phyloP scores from a whole-genome alignment of 2,329 filamentous ascomycete genomes.

The Thermothelomyces thermophilus region DNA sequence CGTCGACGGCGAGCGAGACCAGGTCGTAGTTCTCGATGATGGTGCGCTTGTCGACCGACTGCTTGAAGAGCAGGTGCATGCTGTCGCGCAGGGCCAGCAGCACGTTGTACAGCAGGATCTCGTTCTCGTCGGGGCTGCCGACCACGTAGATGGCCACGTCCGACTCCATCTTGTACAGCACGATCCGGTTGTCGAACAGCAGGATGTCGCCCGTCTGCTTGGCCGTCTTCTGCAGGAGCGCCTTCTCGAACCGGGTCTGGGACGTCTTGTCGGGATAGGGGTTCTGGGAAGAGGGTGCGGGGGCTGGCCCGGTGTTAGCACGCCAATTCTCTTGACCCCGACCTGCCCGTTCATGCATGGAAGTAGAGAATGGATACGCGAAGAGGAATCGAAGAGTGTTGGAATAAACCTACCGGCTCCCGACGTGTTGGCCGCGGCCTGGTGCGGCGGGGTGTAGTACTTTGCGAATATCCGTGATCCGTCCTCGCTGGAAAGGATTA shows the following conservation, averaged over 20 bases:
- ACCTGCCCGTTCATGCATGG: no score
- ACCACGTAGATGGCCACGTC: conserved; percentile 96
- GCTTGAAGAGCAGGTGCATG: conserved; percentile 89
- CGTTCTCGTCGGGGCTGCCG: conserved; percentile 87
- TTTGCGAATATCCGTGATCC: conserved; percentile 88
- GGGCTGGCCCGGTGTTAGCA: conserved; percentile 23
- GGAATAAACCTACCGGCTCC: conserved; percentile 23
- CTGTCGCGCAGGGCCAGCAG: conserved; percentile 86
- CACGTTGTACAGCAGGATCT: conserved; percentile 92
- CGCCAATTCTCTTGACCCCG: no score
- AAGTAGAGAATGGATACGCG: no score
- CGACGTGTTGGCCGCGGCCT: conserved; percentile 28
- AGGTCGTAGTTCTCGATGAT: conserved; percentile 99
- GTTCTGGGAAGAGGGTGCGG: conserved; percentile 49
- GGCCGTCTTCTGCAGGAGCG: conserved; percentile 86
- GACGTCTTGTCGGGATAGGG: conserved; percentile 86
- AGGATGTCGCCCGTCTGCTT: conserved; percentile 96
- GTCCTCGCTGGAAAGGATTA: conserved; percentile 75
- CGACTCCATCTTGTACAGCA: conserved; percentile 96
- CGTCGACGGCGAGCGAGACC: conserved; percentile 87
- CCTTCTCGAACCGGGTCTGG: conserved; percentile 96
- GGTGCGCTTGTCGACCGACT: conserved; percentile 94
- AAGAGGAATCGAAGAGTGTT: no score
- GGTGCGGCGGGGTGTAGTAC: conserved; percentile 68
- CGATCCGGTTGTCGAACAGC: conserved; percentile 91